Evolutionary conservation across 306 rosid species (phyloP).

Genomic region (Delonix regia): DNA sequence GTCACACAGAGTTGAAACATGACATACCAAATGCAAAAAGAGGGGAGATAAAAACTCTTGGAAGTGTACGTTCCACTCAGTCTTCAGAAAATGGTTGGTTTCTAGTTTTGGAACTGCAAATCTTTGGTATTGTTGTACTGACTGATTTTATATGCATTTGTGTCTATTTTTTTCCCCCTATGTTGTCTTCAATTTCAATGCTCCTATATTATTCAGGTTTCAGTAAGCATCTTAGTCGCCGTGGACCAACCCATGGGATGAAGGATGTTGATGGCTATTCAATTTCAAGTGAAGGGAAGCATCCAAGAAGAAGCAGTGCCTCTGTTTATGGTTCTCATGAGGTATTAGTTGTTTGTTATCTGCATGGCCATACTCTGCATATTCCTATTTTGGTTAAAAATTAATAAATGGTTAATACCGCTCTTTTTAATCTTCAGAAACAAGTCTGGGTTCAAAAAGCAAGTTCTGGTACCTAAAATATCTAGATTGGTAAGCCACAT

Average conservation of each 20-base stretch:
- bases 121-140: not conserved
- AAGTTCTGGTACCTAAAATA: slow-evolving; percentile 66
- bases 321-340: slow-evolving; percentile 69
- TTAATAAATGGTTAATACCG: slow-evolving; percentile 30
- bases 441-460: slow-evolving; percentile 88
- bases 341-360: slow-evolving; percentile 48
- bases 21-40: slow-evolving; percentile 44
- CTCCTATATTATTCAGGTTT: slow-evolving; percentile 47
- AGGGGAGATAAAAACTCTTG: slow-evolving; percentile 50
- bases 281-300: slow-evolving; percentile 64
- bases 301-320: slow-evolving; percentile 52
- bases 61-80: slow-evolving; percentile 47
- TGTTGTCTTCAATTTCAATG: slow-evolving; percentile 13
- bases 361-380: slow-evolving; percentile 4
- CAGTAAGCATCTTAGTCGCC: slow-evolving; percentile 62
- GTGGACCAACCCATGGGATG: slow-evolving; percentile 51
- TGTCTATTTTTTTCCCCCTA: not conserved
- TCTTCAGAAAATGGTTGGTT: slow-evolving; percentile 63
- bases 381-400: slow-evolving; percentile 26
- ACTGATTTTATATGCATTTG: not conserved
- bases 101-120: slow-evolving; percentile 29
- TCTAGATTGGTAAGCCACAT: slow-evolving; percentile 55
- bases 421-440: slow-evolving; percentile 57
- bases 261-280: slow-evolving; percentile 63
- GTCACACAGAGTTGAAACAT: slow-evolving; percentile 42